A percentile compares a stretch with the other conserved stretches of the same genome.
These are phyloP conservation scores for Cardiosporidium cionae DNA, from an alignment of 169 alveolate species.

Conservation along the genomic window DNA sequence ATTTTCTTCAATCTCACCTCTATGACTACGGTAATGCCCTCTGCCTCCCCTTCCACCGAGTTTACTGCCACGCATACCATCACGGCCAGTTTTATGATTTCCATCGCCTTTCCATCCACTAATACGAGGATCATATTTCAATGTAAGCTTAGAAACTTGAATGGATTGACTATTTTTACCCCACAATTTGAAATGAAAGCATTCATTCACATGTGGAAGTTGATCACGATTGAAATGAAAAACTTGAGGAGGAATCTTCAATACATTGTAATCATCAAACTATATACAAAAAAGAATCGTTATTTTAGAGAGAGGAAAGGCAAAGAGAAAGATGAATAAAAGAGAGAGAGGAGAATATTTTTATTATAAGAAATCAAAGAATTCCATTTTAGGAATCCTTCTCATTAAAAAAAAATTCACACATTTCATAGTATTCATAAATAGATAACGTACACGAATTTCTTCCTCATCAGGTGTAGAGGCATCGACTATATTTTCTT, in stretches of 20 bases:
- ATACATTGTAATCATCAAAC: conserved; percentile 42
- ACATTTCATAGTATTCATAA: no score
- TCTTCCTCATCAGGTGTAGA: neutral
- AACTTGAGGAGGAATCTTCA: conserved; percentile 42
- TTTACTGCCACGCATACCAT: no score
- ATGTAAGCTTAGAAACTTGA: conserved; percentile 26
- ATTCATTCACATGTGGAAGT: conserved; percentile 46
- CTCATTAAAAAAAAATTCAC: no score
- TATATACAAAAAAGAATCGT: no score
- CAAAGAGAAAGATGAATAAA: no score
- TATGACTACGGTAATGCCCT: no score
- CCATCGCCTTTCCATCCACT: conserved; percentile 41
- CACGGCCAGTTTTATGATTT: conserved; percentile 19
- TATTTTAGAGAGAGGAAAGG: no score
- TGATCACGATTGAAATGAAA: conserved; percentile 34
- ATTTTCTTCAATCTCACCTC: no score
- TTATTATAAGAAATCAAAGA: no score
- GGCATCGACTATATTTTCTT: neutral
- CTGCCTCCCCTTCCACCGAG: no score
- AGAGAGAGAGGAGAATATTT: no score
- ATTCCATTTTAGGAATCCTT: no score
- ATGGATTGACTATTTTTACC: conserved; percentile 32
- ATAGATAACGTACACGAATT: neutral
- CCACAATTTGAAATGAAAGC: conserved; percentile 36
- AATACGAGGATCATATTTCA: conserved; percentile 48